Evolutionary conservation across 768 basidiomycete genomes (phyloP).

Genomic region (Hygrocybe coccinea): DNA sequence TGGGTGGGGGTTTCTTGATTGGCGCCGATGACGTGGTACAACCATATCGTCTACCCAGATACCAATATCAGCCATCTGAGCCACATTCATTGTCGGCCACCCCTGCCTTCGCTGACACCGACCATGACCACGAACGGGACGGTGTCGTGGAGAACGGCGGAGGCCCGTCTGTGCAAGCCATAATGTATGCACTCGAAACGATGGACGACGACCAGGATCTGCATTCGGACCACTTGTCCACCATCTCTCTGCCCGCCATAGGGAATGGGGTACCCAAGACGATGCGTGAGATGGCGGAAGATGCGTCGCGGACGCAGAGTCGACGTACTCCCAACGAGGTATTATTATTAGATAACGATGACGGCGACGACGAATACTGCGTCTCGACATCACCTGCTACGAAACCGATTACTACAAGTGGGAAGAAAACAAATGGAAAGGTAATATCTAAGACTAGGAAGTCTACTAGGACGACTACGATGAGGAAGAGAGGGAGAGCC

Average conservation of each 20-base stretch:
- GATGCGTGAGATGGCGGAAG: constrained; percentile 62
- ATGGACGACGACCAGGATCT: constrained; percentile 34
- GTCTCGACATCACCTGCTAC: constrained; percentile 5
- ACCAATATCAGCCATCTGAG: constrained; percentile 32
- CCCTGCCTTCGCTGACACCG: constrained; percentile 9
- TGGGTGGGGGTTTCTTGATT: constrained; percentile 56
- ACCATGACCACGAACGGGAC: too few species aligned
- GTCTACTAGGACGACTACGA: constrained; percentile 16
- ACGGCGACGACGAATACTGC: background rate
- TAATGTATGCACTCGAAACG: constrained; percentile 35
- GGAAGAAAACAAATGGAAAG: constrained; percentile 3
- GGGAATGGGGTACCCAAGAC: constrained; percentile 43
- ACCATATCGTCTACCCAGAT: constrained; percentile 65
- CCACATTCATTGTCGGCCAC: constrained; percentile 15
- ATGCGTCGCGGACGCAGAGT: constrained; percentile 19
- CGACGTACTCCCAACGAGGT: background rate
- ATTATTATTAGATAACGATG: background rate
- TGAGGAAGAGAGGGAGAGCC: constrained; percentile 12
- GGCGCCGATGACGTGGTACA: constrained; percentile 70
- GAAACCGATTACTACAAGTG: background rate
- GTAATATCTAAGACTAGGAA: constrained; percentile 15
- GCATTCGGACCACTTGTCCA: constrained; percentile 23
- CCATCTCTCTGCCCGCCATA: background rate
- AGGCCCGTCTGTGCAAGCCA: constrained; percentile 20
- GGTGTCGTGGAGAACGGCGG: constrained; percentile 16